Conservation (phyloP, 352 stramenopile genomes). For the Globisporangium polare region DNA sequence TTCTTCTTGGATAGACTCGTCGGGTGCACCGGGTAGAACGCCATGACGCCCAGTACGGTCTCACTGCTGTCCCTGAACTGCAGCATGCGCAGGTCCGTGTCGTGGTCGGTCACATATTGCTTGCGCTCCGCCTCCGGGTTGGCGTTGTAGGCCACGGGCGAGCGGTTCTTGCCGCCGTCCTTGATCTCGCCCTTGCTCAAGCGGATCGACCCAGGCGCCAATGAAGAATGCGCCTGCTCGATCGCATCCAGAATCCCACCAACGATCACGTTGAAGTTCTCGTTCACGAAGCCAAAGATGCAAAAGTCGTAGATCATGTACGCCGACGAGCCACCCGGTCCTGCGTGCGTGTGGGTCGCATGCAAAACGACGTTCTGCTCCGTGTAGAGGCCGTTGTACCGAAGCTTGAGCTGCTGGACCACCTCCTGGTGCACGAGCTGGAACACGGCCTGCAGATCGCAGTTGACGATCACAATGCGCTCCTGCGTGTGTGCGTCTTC, state of each 20-base stretch:
- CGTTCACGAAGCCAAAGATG: slow-evolving; percentile 36
- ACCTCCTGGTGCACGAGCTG: slow-evolving; percentile 54
- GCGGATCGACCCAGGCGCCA: slow-evolving; percentile 36
- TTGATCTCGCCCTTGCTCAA: slow-evolving; percentile 26
- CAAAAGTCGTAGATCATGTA: slow-evolving; percentile 70
- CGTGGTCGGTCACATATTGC: slow-evolving; percentile 49
- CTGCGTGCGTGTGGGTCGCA: slow-evolving; percentile 80
- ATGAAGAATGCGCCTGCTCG: slow-evolving; percentile 40
- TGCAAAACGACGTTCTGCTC: slow-evolving; percentile 71
- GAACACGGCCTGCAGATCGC: slow-evolving; percentile 39
- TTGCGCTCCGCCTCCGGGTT: slow-evolving; percentile 59
- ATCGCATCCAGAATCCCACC: slow-evolving; percentile 66
- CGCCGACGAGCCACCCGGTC: slow-evolving; percentile 63
- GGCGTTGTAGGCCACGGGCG: slow-evolving; percentile 54
- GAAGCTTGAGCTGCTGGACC: slow-evolving; percentile 23
- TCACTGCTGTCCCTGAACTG: slow-evolving; percentile 35
- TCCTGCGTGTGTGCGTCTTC: slow-evolving; percentile 27
- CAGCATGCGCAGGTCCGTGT: slow-evolving; percentile 67
- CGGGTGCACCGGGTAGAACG: slow-evolving; percentile 77
- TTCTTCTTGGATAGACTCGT: slow-evolving; percentile 78
- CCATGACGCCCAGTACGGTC: slow-evolving; percentile 44
- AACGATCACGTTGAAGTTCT: slow-evolving; percentile 68
- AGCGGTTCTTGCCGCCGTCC: slow-evolving; percentile 62
- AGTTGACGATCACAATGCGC: slow-evolving; percentile 44
- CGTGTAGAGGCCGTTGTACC: slow-evolving; percentile 39